Evolutionary conservation across 2,329 filamentous ascomycete genomes (phyloP).

Genomic region (Paradendryphiella salina): DNA sequence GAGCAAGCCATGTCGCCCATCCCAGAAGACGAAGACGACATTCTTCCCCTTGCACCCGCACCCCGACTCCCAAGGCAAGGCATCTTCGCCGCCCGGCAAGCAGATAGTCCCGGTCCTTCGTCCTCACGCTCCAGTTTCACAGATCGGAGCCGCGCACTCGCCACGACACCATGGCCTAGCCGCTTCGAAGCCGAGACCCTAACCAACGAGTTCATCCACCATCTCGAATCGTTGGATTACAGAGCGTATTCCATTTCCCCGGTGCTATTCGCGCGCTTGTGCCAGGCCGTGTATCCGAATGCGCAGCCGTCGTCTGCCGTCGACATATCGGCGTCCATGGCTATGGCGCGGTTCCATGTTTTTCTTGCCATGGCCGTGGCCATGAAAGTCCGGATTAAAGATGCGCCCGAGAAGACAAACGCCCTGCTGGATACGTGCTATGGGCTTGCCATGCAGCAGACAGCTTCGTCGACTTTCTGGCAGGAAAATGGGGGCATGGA

Average conservation of each 20-base stretch:
- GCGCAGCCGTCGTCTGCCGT: conserved; percentile 22
- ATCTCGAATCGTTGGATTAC: conserved; percentile 32
- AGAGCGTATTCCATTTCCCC: conserved; percentile 34
- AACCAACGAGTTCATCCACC: conserved; percentile 39
- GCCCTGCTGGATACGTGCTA: conserved; percentile 43
- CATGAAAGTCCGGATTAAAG: conserved; percentile 42
- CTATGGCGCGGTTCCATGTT: conserved; percentile 44
- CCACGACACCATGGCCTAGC: conserved; percentile 37
- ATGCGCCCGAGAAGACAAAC: conserved; percentile 36
- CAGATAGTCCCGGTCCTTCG: conserved; percentile 33
- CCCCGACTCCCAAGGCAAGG: conserved; percentile 38
- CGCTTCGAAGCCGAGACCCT: conserved; percentile 45
- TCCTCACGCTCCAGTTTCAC: conserved; percentile 37
- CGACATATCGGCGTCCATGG: conserved; percentile 29
- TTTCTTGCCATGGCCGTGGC: conserved; percentile 45
- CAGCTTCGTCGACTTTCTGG: conserved; percentile 38
- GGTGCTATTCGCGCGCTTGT: conserved; percentile 33
- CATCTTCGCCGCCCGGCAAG: conserved; percentile 34
- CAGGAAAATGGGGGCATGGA: conserved; percentile 40
- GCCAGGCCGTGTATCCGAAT: conserved; percentile 42
- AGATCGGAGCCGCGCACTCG: conserved; percentile 40
- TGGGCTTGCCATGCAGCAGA: conserved; percentile 44
- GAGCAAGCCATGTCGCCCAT: conserved; percentile 37
- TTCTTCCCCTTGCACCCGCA: conserved; percentile 32
- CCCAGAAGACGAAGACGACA: conserved; percentile 36